Base-by-base conservation (phyloP, 306 rosid genomes). In the Comarum palustre region DNA sequence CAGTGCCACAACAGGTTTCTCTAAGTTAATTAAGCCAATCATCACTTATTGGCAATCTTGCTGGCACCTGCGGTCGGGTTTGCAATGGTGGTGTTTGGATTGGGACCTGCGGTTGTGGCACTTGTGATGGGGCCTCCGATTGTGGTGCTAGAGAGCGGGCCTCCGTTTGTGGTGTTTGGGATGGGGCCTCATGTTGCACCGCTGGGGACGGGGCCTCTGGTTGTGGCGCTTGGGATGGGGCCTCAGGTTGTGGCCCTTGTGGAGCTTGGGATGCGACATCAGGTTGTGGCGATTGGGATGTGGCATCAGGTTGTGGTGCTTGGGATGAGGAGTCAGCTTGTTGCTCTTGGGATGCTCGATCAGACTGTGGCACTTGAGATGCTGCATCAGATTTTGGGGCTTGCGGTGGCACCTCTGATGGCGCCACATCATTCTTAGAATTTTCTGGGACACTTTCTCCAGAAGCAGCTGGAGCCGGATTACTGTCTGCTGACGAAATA, bases 61-160 rank as follows among this genome's bases (percentile, higher is more conserved):
- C 90, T 29, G 82, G 81, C 41, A 29, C 75, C 43, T 66, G 84
- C 34, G 88, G 81, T 24, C 81, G 87, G 17, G 31, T 81, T 71
- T 77, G 87, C 11, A 80, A 62, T 19, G 83, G 69, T 52, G 84
- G 64, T 14, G 10, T 51, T 31, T 32, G 34, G 25, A 59, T 15
- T 36, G 74, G 60, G 34, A 71, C 6, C 34, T 54, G 63, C 20
- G 74, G 20, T 51, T 63, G 68, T 63, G 47, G 16, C 43, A n/a
- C 68, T 68, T 46, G 72, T 4, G 8, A 27, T 45, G 72, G 39
- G 39, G n/a, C 5, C 16, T 68, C 60, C 0, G 31, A 9, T 19
- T 68, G 73, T 11, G 80, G 78, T n/a, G 8, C 77, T 15, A 45
- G 83, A 13, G 89, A 78, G 41, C 81, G 77, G 3, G 42, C 83